Evolutionary conservation across 164 flowering plant species (phyloP).

Genomic region (Echeveria elegans): DNA sequence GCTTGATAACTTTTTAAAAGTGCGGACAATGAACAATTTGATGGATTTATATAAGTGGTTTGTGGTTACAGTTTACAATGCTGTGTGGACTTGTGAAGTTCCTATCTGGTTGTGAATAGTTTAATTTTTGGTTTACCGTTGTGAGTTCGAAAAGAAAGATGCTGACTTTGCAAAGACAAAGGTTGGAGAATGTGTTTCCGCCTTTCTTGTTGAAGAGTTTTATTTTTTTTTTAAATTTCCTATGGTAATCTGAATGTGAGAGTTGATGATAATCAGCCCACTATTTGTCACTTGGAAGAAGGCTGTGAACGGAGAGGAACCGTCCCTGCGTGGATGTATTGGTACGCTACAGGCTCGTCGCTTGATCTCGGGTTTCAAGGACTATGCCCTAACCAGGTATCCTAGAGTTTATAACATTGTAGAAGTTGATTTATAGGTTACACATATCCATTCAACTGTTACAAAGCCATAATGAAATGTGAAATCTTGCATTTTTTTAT

Average conservation of each 20-base stretch:
- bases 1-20: not conserved
- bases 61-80: not conserved
- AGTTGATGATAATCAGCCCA: constrained; percentile 45
- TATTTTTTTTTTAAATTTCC: too few relatives aligned
- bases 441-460: not conserved
- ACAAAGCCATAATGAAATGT: not conserved
- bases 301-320: constrained; percentile 79
- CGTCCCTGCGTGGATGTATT: constrained; percentile 96
- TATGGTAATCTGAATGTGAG: not conserved
- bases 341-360: constrained; percentile 87
- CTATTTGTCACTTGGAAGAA: constrained; percentile 99
- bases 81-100: not conserved
- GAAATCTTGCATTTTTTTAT: not conserved
- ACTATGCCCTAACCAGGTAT: constrained; percentile 92
- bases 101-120: not conserved
- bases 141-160: not conserved
- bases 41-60: not conserved
- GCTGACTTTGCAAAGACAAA: not conserved
- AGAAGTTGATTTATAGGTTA: not conserved
- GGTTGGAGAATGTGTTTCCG: not conserved
- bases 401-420: not conserved
- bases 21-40: not conserved
- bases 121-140: not conserved
- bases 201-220: not conserved
- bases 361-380: constrained; percentile 76